Evolutionary conservation across 768 basidiomycete genomes (phyloP), one percentile per base, ranked within the genome.

Genomic region (Mycena pura): DNA sequence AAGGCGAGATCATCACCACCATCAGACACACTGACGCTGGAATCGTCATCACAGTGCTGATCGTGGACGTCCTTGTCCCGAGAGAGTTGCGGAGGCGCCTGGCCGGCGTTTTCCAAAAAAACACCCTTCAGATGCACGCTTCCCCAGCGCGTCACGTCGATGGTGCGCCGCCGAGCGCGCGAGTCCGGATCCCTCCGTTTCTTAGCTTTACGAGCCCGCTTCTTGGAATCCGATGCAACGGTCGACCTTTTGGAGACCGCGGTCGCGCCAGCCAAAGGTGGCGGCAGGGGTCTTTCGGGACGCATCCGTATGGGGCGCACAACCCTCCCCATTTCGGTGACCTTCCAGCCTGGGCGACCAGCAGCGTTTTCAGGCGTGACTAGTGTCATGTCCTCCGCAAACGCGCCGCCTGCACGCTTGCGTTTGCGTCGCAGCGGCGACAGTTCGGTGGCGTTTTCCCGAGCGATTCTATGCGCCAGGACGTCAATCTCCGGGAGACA

Each of bases 131-230:
- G 67, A 71, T 92, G 87, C 17, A 80, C 78, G 40, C 90, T 88
- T 22, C 86, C 89, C 80, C 86, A 93, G 48, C 82, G 81, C 15
- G 84, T 82, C 65, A 91, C 87, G 68, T 94, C 92, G 65, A 95
- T 93, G 43, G 80, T 86, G 58, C 80, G 78, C 58, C 83, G 75
- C 60, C 89, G 78, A 2, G 91, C 86, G 17, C 92, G 80, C 9
- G 73, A 71, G 34, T 83, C 84, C 0, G 86, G 84, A n/a, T 79
- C 78, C 55, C 82, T 82, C 41, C 71, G 57, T 57, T 78, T 78
- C 56, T 77, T 82, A 66, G 80, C 85, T 70, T 77, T 82, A 64
- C 74, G 76, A 67, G 76, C 76, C 47, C 70, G 72, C 22, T 66
- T 70, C 15, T 57, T 51, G 32, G 67, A 29, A 41, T 52, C 57